Evolutionary conservation across 495 filamentous ascomycete species (phyloP).

Genomic region (Podospora pseudocomata): DNA sequence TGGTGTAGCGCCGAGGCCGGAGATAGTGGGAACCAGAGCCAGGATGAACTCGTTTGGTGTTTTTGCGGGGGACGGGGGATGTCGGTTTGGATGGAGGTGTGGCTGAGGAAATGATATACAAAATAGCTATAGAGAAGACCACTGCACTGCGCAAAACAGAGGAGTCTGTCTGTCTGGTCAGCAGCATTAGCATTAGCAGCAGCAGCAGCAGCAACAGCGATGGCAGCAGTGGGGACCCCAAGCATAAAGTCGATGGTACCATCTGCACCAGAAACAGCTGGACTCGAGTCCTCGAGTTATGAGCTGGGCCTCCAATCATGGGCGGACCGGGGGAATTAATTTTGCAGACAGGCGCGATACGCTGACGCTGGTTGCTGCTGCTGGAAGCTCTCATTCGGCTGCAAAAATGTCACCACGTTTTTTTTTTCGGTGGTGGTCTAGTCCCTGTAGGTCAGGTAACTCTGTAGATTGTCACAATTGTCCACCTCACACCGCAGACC

Average conservation of each 20-base stretch:
- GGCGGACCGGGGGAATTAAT: background rate
- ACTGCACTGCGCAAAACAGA: background rate
- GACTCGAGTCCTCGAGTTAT: background rate
- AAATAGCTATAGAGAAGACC: background rate
- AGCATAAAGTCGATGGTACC: background rate
- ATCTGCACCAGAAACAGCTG: background rate
- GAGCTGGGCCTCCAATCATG: no score
- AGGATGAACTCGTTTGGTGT: background rate
- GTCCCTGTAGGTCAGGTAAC: conserved; percentile 17
- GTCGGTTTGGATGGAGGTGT: background rate
- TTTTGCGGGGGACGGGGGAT: background rate
- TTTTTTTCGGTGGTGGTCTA: conserved; percentile 5
- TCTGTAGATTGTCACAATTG: background rate
- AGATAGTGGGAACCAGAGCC: background rate
- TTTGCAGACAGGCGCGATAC: conserved; percentile 5
- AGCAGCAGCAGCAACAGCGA: no score
- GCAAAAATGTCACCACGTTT: conserved; percentile 11
- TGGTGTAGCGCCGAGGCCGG: background rate
- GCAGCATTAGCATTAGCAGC: no score
- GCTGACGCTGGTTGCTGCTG: background rate
- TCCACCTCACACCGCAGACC: conserved; percentile 26
- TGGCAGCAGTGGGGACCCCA: background rate
- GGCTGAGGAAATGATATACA: background rate
- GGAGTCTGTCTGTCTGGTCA: background rate
- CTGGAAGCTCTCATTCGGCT: background rate